phyloP scores from a whole-genome alignment of 2,329 filamentous ascomycete genomes.

The Claviceps capensis region DNA sequence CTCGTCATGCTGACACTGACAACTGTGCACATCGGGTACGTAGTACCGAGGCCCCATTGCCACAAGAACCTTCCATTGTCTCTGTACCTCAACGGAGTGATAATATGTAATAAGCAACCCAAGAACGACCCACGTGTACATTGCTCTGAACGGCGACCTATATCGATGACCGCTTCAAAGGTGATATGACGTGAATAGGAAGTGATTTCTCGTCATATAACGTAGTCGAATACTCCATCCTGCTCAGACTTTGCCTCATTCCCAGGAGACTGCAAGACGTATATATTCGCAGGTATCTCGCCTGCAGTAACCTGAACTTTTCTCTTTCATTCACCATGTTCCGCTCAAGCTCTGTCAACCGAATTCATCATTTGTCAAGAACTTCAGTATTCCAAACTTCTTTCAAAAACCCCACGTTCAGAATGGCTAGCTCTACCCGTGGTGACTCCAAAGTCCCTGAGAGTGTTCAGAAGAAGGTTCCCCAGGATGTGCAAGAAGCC shows the following conservation, averaged over 20 bases:
- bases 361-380: not conserved
- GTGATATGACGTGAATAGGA: not conserved
- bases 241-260: not conserved
- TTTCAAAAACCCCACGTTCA: not conserved
- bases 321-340: not conserved
- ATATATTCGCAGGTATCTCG: not conserved
- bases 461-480: conserved; percentile 8
- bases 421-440: not conserved
- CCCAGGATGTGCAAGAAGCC: conserved; percentile 9
- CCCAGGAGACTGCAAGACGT: not conserved
- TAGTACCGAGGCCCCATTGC: not conserved
- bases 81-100: not conserved
- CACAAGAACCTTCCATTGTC: not conserved
- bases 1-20: not conserved
- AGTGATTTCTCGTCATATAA: not conserved
- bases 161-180: not conserved
- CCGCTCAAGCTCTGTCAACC: not conserved
- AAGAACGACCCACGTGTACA: not conserved
- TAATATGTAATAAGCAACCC: not conserved
- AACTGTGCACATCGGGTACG: not conserved
- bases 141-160: not conserved
- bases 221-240: not conserved
- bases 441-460: not conserved
- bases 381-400: not conserved
- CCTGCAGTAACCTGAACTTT: not conserved